These are phyloP conservation scores for Syncephalastrum monosporum DNA, from an alignment of 371 early-diverging fungal genomes.

Conservation along the genomic window DNA sequence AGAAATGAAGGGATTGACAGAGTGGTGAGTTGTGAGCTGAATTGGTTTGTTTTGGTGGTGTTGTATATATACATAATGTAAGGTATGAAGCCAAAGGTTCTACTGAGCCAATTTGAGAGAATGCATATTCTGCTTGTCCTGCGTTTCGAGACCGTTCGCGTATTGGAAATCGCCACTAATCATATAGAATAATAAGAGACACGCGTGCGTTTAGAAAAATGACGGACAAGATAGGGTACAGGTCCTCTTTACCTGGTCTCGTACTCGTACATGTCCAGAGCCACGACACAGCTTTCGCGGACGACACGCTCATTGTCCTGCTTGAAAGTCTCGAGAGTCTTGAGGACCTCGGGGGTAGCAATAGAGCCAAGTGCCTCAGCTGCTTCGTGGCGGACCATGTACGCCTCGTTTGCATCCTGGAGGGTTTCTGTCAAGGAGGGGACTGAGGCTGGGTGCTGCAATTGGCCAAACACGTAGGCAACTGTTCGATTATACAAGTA, in stretches of 20 bases:
- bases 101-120: conserved; percentile 35
- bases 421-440: conserved; percentile 82
- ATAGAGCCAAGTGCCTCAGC: conserved; percentile 99
- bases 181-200: background rate
- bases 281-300: conserved; percentile 95
- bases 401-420: conserved; percentile 73
- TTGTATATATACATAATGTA: conserved; percentile 1
- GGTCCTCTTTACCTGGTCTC: conserved; percentile 60
- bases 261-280: conserved; percentile 97
- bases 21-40: conserved; percentile 3
- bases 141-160: conserved; percentile 52
- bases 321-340: conserved; percentile 70
- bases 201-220: background rate
- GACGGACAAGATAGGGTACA: background rate
- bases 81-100: conserved; percentile 2
- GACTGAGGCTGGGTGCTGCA: conserved; percentile 91
- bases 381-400: conserved; percentile 99
- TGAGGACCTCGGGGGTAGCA: conserved; percentile 88
- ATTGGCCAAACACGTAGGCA: conserved; percentile 99
- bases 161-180: conserved; percentile 65
- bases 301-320: conserved; percentile 88
- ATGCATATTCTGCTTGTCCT: conserved; percentile 38
- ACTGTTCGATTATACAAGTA: conserved; percentile 21
- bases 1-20: background rate
- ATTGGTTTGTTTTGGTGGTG: background rate